A percentile compares a stretch with the other conserved stretches of the same genome.
These are phyloP conservation scores for Trypethelium eluteriae DNA, from an alignment of 495 filamentous ascomycete species.

Conservation along the genomic window DNA sequence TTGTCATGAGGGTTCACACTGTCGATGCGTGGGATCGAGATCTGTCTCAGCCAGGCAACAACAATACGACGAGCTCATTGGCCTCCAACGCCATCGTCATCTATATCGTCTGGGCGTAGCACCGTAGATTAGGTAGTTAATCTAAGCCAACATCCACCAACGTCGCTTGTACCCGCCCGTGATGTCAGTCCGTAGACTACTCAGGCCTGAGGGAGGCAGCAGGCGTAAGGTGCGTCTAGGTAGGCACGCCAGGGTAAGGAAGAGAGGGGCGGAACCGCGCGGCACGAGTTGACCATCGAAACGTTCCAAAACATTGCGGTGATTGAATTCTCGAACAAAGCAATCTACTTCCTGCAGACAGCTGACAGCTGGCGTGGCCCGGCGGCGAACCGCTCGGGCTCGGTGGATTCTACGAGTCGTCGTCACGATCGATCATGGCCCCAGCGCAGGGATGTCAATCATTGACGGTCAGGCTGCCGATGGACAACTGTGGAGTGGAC, in stretches of 20 bases:
- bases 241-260: too few species aligned
- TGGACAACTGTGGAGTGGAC: not conserved
- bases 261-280: not conserved
- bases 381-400: not conserved
- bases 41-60: not conserved
- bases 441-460: not conserved
- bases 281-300: not conserved
- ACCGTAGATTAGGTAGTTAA: not conserved
- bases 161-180: not conserved
- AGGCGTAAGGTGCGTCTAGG: too few species aligned
- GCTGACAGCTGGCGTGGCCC: not conserved
- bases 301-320: not conserved
- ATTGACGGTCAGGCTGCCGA: not conserved
- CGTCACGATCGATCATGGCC: not conserved
- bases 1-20: not conserved
- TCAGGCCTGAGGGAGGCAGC: not conserved
- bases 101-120: not conserved
- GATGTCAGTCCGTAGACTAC: not conserved
- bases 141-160: constrained; percentile 4
- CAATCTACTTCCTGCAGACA: not conserved
- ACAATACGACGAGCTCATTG: too few species aligned
- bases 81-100: too few species aligned
- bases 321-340: not conserved
- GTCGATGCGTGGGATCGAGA: not conserved
- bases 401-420: not conserved